Base-by-base conservation (phyloP, 192 early-diverging fungal species). In the Coemansia sp. region DNA sequence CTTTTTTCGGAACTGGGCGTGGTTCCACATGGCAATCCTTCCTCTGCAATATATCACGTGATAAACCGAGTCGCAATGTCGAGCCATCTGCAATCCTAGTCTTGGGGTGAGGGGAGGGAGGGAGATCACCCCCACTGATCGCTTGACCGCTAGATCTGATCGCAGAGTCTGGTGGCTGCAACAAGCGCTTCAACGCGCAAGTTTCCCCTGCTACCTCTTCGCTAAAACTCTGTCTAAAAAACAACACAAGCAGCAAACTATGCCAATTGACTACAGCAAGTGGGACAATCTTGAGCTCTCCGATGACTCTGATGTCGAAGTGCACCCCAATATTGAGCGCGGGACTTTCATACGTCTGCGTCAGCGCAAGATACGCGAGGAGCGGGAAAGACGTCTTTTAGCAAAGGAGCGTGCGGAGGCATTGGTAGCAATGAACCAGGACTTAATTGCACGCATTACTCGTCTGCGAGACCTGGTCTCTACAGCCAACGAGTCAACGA, bases 281-380 rank as follows among this genome's bases (percentile, higher is more conserved):
- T 97, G 95, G 95, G 95, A 97, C 80, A 92, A 92, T 60, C 85
- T 97, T 38, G 95, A 97, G 77, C 85, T 97, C 53, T 93, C 91
- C 32, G 95, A 97, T 81, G 95, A 97, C 83, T 92, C 91, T n/a
- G 95, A 97, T 74, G 90, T 97, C 73, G 95, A 97, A 68, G 82
- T 84, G n/a, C 91, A 93, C 80, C 95, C 95, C 30, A 96, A 98
- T 58, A 93, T 98, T 14, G 95, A 98, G 73, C 93, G 94, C 64
- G 86, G 87, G 31, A 93, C 93, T 7, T 87, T 93, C 68, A 87
- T 98, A 60, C 87, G 90, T 52, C 92, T 94, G 91, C 89, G 90
- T 24, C 94, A 96, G 78, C 86, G 90, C 25, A 87, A 92, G 55
- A 90, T 96, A 68, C 94, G 95, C 67, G 84, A 84, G 19, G 85